Percentiles rank a stretch among this genome's conserved stretches.
Conservation (phyloP, 2,329 filamentous ascomycete genomes). For the Neofusicoccum parvum region DNA sequence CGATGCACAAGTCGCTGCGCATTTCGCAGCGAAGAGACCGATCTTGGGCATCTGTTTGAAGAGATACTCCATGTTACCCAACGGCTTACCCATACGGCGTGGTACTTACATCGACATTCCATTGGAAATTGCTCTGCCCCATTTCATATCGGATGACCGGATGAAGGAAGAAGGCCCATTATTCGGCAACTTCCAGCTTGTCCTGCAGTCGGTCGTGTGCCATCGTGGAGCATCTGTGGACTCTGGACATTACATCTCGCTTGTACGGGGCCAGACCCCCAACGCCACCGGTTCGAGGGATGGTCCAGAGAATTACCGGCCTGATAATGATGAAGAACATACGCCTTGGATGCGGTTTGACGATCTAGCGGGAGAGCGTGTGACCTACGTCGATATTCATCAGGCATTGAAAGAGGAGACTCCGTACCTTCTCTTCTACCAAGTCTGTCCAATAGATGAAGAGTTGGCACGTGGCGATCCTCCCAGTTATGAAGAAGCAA, state of each 20-base stretch:
- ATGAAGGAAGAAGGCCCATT: constrained; percentile 67
- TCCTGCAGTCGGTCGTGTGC: constrained; percentile 88
- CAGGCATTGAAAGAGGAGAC: constrained; percentile 80
- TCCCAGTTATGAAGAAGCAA: constrained; percentile 46
- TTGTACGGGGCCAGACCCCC: constrained; percentile 70
- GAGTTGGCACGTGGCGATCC: constrained; percentile 46
- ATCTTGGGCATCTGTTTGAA: constrained; percentile 93
- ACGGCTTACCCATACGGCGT: constrained; percentile 69
- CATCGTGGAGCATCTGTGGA: constrained; percentile 84
- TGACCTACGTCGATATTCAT: constrained; percentile 76
- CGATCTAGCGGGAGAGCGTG: constrained; percentile 74
- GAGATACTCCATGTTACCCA: constrained; percentile 75
- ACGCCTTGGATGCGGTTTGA: constrained; percentile 86
- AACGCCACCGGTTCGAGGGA: constrained; percentile 58
- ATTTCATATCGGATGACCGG: constrained; percentile 83
- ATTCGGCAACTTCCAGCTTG: constrained; percentile 88
- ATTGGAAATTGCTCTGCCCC: constrained; percentile 76
- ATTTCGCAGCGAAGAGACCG: constrained; percentile 80
- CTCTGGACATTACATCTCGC: constrained; percentile 87
- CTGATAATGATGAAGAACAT: constrained; percentile 33
- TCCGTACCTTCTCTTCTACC: constrained; percentile 93
- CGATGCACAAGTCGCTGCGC: constrained; percentile 82
- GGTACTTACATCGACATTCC: constrained; percentile 92
- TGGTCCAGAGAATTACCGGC: constrained; percentile 30
- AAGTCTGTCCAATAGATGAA: constrained; percentile 84